A percentile compares a stretch with the other conserved stretches of the same genome.
Evolutionary conservation across 176 grass and related monocot species (phyloP).

Genomic region (Phragmites australis): DNA sequence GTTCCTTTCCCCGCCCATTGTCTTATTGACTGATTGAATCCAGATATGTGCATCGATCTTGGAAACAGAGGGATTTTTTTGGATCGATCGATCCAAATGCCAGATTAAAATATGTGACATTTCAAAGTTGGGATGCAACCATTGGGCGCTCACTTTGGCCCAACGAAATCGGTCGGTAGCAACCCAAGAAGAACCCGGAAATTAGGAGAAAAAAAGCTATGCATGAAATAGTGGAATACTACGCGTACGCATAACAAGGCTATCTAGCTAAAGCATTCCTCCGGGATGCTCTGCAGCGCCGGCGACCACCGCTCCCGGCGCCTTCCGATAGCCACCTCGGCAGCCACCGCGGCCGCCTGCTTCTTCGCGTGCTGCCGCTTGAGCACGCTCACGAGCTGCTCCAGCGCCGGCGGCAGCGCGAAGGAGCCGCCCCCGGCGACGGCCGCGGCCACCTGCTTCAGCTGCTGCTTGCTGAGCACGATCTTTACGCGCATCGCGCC

Average conservation of each 20-base stretch:
- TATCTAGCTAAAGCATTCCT: conserved; percentile 52
- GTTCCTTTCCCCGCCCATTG: conserved; percentile 8
- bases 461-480: conserved; percentile 72
- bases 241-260: neutral
- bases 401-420: conserved; percentile 54
- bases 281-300: conserved; percentile 71
- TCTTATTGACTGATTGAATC: conserved; percentile 22
- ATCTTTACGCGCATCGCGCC: conserved; percentile 67
- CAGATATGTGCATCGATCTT: conserved; percentile 32
- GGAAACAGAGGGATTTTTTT: conserved; percentile 6
- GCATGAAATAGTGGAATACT: conserved; percentile 17
- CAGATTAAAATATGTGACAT: conserved; percentile 55
- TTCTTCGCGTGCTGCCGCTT: conserved; percentile 57
- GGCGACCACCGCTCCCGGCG: conserved; percentile 57
- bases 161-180: neutral
- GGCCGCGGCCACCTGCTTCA: conserved; percentile 63
- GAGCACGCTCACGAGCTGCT: conserved; percentile 65
- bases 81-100: conserved; percentile 44
- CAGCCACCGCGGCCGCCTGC: conserved; percentile 6
- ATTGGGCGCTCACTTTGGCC: conserved; percentile 41
- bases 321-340: neutral
- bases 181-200: neutral
- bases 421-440: conserved; percentile 35
- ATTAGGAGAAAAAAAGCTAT: conserved; percentile 27
- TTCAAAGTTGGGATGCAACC: conserved; percentile 39